Conservation (phyloP, 1,284 basidiomycete genomes). For the Coriolopsis trogii region DNA sequence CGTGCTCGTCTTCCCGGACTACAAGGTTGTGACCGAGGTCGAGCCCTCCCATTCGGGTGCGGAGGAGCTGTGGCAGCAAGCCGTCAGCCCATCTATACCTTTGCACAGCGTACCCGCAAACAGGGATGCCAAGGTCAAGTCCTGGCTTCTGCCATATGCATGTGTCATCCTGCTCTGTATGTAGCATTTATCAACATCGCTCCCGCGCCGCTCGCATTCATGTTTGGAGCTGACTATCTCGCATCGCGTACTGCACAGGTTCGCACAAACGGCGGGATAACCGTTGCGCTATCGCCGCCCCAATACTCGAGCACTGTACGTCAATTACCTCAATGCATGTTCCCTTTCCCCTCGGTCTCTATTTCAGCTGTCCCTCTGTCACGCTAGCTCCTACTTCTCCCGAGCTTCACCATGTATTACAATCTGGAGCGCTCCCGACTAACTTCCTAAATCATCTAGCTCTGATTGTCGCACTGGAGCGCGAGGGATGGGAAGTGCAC, state of each 20-base stretch:
- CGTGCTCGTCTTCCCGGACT: constrained; percentile 90
- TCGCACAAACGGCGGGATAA: constrained; percentile 93
- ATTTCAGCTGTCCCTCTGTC: neutral
- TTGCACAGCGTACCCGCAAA: constrained; percentile 40
- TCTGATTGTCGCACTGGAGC: constrained; percentile 61
- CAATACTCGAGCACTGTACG: constrained; percentile 76
- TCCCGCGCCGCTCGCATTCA: neutral
- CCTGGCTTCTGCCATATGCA: constrained; percentile 76
- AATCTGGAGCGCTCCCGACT: too few species aligned
- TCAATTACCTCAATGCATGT: too few species aligned
- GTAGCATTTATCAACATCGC: constrained; percentile 28
- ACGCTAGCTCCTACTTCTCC: neutral
- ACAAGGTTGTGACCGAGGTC: constrained; percentile 77
- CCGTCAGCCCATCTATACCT: constrained; percentile 53
- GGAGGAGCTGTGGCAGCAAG: constrained; percentile 63
- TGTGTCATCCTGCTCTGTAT: constrained; percentile 83
- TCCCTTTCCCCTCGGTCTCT: neutral
- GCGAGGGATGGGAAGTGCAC: constrained; percentile 74
- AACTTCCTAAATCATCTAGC: constrained; percentile 42
- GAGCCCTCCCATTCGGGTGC: constrained; percentile 67
- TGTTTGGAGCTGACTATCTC: neutral
- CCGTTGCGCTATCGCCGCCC: constrained; percentile 85
- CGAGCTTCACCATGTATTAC: neutral
- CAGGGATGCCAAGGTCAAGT: constrained; percentile 52
- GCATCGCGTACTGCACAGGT: constrained; percentile 48